phyloP scores from a whole-genome alignment of 257 asterid genomes.

The Solanum sitiens region DNA sequence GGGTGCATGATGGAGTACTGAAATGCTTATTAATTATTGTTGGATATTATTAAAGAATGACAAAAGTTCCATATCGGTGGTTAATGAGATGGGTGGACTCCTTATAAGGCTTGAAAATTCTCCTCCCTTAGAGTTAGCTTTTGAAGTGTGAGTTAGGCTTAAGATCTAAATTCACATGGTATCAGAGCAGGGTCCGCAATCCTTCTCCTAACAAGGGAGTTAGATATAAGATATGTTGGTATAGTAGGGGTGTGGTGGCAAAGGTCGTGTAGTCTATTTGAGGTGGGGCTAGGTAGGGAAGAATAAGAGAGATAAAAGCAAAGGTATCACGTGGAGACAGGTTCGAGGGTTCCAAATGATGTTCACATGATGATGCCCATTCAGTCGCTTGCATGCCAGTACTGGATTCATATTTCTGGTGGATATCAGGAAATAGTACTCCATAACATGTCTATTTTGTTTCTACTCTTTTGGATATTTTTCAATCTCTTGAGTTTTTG shows the following conservation, averaged over 20 bases:
- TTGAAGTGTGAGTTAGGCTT: no score
- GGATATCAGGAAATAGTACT: constrained; percentile 13
- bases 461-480: not conserved
- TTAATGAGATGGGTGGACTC: no score
- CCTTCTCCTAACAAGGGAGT: no score
- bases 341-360: constrained; percentile 1
- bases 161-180: no score
- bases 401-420: constrained; percentile 4
- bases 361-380: constrained; percentile 28
- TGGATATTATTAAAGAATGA: no score
- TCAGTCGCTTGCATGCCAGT: constrained; percentile 59
- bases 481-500: not conserved
- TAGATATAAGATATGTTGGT: not conserved
- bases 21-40: no score
- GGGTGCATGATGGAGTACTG: no score
- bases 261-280: constrained; percentile 17
- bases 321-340: constrained; percentile 30
- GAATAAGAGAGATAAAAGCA: not conserved
- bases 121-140: no score
- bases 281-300: not conserved
- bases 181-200: no score
- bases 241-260: not conserved
- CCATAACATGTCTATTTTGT: constrained; percentile 22
- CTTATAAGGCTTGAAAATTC: no score
- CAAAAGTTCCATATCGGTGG: no score